These are phyloP conservation scores for Candida ficus DNA, from an alignment of 805 yeast species.

Conservation along the genomic window DNA sequence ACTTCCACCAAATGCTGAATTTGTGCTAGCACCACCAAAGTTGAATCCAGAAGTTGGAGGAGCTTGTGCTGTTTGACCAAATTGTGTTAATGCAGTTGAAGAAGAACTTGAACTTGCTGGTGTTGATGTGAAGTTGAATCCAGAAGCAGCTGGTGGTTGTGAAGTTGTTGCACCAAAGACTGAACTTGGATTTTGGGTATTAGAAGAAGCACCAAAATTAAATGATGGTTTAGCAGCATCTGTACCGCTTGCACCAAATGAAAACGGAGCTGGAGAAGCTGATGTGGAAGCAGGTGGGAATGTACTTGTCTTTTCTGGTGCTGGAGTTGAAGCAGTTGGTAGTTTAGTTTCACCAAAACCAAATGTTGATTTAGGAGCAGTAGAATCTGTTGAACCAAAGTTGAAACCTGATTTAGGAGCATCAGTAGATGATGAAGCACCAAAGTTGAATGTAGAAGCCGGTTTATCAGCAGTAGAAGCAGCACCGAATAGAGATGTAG, in stretches of 20 bases:
- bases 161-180: conserved; percentile 10
- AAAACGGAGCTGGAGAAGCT: conserved; percentile 7
- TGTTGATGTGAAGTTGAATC: conserved; percentile 20
- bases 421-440: neutral
- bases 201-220: conserved; percentile 14
- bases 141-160: conserved; percentile 7
- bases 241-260: neutral
- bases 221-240: conserved; percentile 8
- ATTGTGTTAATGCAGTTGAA: conserved; percentile 13
- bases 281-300: conserved; percentile 3
- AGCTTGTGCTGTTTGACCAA: conserved; percentile 14
- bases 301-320: neutral
- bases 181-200: conserved; percentile 9
- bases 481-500: neutral
- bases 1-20: no score
- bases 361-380: conserved; percentile 1
- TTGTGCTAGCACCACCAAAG: no score
- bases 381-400: conserved; percentile 3
- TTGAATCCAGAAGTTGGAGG: conserved; percentile 13
- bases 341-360: neutral
- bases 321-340: neutral
- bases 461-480: neutral
- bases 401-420: neutral
- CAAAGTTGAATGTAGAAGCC: conserved; percentile 1
- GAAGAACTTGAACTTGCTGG: conserved; percentile 16